These are phyloP conservation scores for Colletotrichum phormii DNA, from an alignment of 2,329 filamentous ascomycete genomes.

Conservation along the genomic window DNA sequence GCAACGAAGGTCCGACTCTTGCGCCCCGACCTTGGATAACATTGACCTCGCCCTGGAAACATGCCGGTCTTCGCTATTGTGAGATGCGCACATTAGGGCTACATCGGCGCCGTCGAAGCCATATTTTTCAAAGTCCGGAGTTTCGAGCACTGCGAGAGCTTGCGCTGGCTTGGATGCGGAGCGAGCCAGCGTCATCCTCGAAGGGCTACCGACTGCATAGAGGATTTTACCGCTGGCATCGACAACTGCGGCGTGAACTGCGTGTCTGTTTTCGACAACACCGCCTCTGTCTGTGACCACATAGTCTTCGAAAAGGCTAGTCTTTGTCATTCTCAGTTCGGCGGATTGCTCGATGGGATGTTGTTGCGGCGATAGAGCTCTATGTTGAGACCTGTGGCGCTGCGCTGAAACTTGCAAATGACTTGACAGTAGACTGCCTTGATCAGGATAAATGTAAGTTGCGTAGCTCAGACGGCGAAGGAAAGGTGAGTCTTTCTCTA, in stretches of 20 bases:
- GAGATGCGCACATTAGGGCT: constrained; percentile 60
- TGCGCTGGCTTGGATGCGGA: constrained; percentile 60
- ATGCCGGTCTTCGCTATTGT: constrained; percentile 57
- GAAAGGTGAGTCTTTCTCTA: background rate
- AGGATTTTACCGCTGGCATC: constrained; percentile 52
- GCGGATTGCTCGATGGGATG: background rate
- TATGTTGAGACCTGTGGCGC: background rate
- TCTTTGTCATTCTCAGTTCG: background rate
- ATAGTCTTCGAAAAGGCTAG: constrained; percentile 40
- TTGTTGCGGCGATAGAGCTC: too few species aligned
- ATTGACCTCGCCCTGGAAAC: constrained; percentile 51
- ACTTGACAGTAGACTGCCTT: background rate
- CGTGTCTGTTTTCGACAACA: constrained; percentile 56
- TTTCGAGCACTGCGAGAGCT: constrained; percentile 56
- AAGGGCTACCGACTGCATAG: constrained; percentile 53
- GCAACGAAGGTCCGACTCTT: constrained; percentile 53
- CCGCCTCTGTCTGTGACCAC: constrained; percentile 52
- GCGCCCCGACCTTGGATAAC: constrained; percentile 47
- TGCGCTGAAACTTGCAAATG: background rate
- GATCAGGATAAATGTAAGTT: background rate
- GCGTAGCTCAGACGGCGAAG: background rate
- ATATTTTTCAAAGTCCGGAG: constrained; percentile 50
- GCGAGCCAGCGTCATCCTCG: constrained; percentile 54
- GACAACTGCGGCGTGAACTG: constrained; percentile 55
- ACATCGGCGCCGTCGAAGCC: constrained; percentile 54